Evolutionary conservation across 2,329 filamentous ascomycete genomes (phyloP).

Genomic region (Elsinoe fawcettii): DNA sequence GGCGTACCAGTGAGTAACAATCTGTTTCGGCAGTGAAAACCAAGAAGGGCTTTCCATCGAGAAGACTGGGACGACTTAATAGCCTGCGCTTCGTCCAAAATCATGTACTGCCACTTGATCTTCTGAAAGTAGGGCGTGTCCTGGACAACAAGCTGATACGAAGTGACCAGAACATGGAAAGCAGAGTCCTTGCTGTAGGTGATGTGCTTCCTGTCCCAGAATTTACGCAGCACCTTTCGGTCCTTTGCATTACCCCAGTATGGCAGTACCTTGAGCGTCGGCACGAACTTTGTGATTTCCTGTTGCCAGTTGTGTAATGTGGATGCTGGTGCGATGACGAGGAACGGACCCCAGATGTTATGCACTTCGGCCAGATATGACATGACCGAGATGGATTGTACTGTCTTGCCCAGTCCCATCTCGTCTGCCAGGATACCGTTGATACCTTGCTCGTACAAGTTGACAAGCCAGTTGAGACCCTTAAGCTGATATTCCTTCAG

Average conservation of each 20-base stretch:
- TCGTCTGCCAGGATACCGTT: slow-evolving; percentile 98
- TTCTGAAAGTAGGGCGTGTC: slow-evolving; percentile 98
- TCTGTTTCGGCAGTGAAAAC: slow-evolving; percentile 91
- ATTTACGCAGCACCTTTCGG: slow-evolving; percentile 92
- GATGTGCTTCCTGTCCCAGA: slow-evolving; percentile 97
- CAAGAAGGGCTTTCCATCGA: slow-evolving; percentile 89
- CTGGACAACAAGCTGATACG: slow-evolving; percentile 92
- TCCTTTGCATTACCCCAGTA: slow-evolving; percentile 97
- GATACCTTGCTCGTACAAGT: slow-evolving; percentile 98
- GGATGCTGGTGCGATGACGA: slow-evolving; percentile 92
- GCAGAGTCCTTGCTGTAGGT: slow-evolving; percentile 89
- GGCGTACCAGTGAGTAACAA: slow-evolving; percentile 91
- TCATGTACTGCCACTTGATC: slow-evolving; percentile 99
- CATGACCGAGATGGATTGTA: slow-evolving; percentile 99
- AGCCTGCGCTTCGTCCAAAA: slow-evolving; percentile 94
- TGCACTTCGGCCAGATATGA: slow-evolving; percentile 94
- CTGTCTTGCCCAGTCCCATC: slow-evolving; percentile 98
- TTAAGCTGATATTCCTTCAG: slow-evolving; percentile 99
- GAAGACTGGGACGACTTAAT: slow-evolving; percentile 98
- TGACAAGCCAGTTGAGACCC: slow-evolving; percentile 98
- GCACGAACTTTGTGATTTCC: slow-evolving; percentile 91
- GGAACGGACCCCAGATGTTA: slow-evolving; percentile 95
- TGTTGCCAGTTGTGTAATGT: slow-evolving; percentile 99
- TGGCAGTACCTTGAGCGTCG: slow-evolving; percentile 85
- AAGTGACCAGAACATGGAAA: slow-evolving; percentile 94